Conservation (phyloP, 331 rosid species). For the Malus hybrid region DNA sequence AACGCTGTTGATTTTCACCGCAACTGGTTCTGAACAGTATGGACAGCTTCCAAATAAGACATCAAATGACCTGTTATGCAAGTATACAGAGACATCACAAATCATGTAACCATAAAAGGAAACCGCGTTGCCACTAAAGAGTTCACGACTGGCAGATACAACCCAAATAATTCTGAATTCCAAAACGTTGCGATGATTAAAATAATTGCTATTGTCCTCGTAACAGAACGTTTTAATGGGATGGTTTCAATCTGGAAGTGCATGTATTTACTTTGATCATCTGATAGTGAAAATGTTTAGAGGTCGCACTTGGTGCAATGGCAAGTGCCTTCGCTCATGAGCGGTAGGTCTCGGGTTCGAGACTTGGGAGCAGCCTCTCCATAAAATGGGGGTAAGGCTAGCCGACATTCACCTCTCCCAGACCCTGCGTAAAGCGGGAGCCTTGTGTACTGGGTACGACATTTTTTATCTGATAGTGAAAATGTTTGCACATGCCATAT, state of each 20-base stretch:
- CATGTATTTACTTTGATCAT: neutral
- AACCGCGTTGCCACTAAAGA: neutral
- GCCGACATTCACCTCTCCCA: too few species aligned
- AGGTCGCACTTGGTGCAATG: too few species aligned
- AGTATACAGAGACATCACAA: neutral
- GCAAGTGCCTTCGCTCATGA: too few species aligned
- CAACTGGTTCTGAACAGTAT: conserved; percentile 37
- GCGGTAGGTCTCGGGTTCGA: too few species aligned
- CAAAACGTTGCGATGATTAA: neutral
- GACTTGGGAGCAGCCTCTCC: too few species aligned
- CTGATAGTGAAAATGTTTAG: neutral
- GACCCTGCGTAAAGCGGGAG: too few species aligned
- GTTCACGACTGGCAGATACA: neutral
- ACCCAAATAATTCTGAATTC: neutral
- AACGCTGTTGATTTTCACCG: conserved; percentile 18
- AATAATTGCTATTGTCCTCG: neutral
- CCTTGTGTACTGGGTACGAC: too few species aligned
- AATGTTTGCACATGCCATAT: neutral
- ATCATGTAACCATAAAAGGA: neutral
- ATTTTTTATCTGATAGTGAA: neutral
- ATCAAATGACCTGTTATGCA: conserved; percentile 31
- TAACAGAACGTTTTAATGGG: neutral
- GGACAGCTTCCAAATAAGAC: conserved; percentile 33
- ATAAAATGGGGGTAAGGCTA: too few species aligned
- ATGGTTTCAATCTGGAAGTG: neutral